Base-by-base conservation (phyloP, 441 rosid species). In the Pelargonium australe region DNA sequence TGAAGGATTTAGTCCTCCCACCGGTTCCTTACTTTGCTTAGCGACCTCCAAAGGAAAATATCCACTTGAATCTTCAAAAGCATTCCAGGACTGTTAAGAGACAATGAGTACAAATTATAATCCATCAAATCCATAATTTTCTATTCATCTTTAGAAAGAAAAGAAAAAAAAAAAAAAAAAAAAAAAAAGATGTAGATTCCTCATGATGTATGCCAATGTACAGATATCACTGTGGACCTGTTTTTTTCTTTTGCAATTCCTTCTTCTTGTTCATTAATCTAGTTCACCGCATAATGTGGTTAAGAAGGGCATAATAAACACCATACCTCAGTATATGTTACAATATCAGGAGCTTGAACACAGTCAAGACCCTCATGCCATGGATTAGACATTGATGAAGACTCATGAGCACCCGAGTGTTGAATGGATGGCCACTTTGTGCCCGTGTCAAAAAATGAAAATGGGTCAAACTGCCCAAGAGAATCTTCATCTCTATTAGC, bases 1-100 rank as follows among this genome's bases (percentile, higher is more conserved):
- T 61, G 78, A 76, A 63, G 82, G 76, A 51, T 71, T 66, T 71
- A 55, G 71, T 13, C 74, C 74, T 73, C 71, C 78, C 64, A 70
- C 70, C 19, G 72, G 80, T 17, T 81, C 83, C 63, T 63, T 65
- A 67, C 25, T 71, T 74, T 79, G 80, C 71, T 64, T 74, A 57
- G 71, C 57, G 37, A 75, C 80, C 69, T 63, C 84, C n/a, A 62
- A 51, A 62, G 93, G 69, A 80, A 72, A 68, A 60, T 76, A 77
- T 45, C 72, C 66, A 64, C 64, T 68, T 72, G 84, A 76, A 75
- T 75, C 71, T 1, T 75, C 85, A 71, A 94, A 94, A 68, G 93
- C 92, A 83, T 84, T 85, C 92, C 97, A 87, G 57, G 80, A 76
- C 96, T 89, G 86, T 75, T 68, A 28, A 74, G 65, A 77, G 66